These are phyloP conservation scores for Annona squamosa DNA, from an alignment of 164 flowering plant species.

Conservation along the genomic window DNA sequence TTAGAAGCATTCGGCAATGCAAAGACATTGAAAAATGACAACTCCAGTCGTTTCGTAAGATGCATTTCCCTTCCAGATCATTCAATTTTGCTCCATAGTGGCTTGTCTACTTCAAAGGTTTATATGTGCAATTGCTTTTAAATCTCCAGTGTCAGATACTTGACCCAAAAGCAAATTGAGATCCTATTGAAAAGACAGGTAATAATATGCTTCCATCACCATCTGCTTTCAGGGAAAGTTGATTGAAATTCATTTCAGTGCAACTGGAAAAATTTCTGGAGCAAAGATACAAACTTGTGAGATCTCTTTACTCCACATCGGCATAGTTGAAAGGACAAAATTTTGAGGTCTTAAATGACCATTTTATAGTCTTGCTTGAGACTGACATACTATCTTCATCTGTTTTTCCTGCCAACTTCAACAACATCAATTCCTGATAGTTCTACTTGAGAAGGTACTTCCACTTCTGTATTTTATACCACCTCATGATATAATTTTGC, in stretches of 20 bases:
- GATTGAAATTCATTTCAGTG: constrained; percentile 94
- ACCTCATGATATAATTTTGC: constrained; percentile 9
- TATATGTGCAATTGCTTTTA: not conserved
- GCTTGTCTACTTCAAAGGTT: not conserved
- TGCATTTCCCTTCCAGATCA: constrained; percentile 3
- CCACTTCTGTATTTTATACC: constrained; percentile 5
- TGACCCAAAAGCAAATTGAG: not conserved
- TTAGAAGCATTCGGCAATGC: constrained; percentile 99
- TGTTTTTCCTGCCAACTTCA: constrained; percentile 17
- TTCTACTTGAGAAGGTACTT: constrained; percentile 94
- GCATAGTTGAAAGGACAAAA: not conserved
- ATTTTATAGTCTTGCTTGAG: not conserved
- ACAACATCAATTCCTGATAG: constrained; percentile 28
- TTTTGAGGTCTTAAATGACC: not conserved
- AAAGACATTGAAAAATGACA: constrained; percentile 90
- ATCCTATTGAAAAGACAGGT: not conserved
- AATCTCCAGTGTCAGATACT: not conserved
- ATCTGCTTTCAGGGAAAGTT: constrained; percentile 76
- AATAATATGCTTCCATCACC: not conserved
- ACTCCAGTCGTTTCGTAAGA: constrained; percentile 99
- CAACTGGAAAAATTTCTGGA: constrained; percentile 90
- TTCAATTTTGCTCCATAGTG: not conserved
- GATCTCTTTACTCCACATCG: constrained; percentile 17
- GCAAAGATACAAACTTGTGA: constrained; percentile 97
- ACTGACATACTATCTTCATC: constrained; percentile 20